Evolutionary conservation across 768 basidiomycete species (phyloP).

Genomic region (Boletus bicolor): DNA sequence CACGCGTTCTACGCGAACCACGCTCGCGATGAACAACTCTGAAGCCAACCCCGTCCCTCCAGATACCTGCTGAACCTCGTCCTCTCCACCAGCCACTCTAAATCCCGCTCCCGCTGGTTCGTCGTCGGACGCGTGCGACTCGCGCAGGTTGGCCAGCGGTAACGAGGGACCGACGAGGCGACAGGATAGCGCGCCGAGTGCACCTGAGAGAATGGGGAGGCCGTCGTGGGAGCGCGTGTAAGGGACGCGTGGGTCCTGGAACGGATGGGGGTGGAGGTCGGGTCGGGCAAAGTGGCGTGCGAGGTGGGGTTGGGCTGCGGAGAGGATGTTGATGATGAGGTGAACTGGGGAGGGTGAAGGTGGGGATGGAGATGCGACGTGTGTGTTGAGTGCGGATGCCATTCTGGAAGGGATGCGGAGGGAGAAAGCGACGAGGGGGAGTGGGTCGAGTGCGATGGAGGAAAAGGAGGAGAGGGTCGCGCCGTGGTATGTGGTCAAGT

Average conservation of each 20-base stretch:
- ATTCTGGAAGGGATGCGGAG: conserved; percentile 87
- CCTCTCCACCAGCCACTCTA: background rate
- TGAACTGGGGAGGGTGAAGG: conserved; percentile 28
- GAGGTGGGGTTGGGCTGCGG: conserved; percentile 56
- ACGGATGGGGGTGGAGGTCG: conserved; percentile 64
- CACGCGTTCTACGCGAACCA: conserved; percentile 56
- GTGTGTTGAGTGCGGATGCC: conserved; percentile 55
- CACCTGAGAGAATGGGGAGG: conserved; percentile 54
- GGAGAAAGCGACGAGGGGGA: conserved; percentile 85
- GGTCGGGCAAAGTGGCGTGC: conserved; percentile 74
- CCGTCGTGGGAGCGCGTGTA: conserved; percentile 49
- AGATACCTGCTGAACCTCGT: conserved; percentile 18
- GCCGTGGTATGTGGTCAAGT: conserved; percentile 58
- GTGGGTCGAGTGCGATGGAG: conserved; percentile 85
- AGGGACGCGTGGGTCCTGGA: conserved; percentile 33
- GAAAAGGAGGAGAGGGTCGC: conserved; percentile 94
- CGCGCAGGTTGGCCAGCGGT: conserved; percentile 55
- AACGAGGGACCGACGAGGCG: conserved; percentile 57
- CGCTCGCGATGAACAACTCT: conserved; percentile 81
- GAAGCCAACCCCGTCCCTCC: conserved; percentile 42
- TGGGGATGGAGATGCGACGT: conserved; percentile 5
- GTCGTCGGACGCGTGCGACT: conserved; percentile 5
- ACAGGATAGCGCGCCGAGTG: conserved; percentile 73
- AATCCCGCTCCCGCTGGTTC: background rate
- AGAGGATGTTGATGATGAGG: conserved; percentile 80